phyloP scores from a whole-genome alignment of 2,329 filamentous ascomycete species.

The Botrytis pseudocinerea region DNA sequence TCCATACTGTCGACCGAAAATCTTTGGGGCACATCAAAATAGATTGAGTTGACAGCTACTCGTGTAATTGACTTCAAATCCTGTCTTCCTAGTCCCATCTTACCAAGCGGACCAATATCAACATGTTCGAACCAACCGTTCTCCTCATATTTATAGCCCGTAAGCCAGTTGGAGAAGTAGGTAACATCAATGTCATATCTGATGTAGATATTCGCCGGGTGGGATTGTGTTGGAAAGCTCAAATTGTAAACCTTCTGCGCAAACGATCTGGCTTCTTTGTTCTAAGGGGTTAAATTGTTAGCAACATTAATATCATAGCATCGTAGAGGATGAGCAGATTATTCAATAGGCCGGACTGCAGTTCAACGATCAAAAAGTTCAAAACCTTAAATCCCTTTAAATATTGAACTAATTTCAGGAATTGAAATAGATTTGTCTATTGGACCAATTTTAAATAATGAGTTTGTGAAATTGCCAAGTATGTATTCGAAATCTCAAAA shows the following conservation, averaged over 20 bases:
- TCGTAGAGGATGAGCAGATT: not conserved
- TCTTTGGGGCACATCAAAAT: not conserved
- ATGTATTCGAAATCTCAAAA: not conserved
- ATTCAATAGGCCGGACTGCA: not conserved
- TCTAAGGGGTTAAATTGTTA: not conserved
- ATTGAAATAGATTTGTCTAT: not conserved
- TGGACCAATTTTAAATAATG: not conserved
- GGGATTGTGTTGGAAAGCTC: not conserved
- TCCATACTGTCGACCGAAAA: not conserved
- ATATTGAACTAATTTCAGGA: not conserved
- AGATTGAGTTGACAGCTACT: slow-evolving; percentile 7
- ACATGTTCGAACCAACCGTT: slow-evolving; percentile 13
- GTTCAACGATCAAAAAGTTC: not conserved
- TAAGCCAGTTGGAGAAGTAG: slow-evolving; percentile 12
- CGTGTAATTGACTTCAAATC: slow-evolving; percentile 2
- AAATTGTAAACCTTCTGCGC: not conserved
- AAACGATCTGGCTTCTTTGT: slow-evolving; percentile 3
- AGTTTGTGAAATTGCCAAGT: not conserved
- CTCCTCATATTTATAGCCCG: not conserved
- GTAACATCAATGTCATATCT: slow-evolving; percentile 6
- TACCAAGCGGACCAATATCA: slow-evolving; percentile 5
- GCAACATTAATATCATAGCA: not conserved
- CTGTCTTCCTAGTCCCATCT: slow-evolving; percentile 1
- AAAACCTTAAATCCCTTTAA: not conserved
- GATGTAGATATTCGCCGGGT: slow-evolving; percentile 4